Base-by-base conservation (phyloP, 345 rosid species). In the Populus euphratica region DNA sequence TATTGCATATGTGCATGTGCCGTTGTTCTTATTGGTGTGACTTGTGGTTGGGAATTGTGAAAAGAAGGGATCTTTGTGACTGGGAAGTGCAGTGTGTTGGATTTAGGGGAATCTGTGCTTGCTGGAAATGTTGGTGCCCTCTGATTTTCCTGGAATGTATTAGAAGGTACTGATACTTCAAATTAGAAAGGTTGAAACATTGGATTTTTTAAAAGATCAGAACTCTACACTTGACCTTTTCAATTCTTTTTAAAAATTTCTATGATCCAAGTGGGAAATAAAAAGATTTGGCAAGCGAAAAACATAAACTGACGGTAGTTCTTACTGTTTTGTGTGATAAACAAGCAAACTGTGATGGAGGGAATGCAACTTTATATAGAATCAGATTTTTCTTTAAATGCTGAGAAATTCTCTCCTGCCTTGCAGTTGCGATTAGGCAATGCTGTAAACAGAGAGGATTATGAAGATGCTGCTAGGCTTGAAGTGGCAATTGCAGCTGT, bases 401-500 rank as follows among this genome's bases (percentile, higher is more conserved):
- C 56, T 39, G 18, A 62, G 5, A 56, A 62, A 43, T 56, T 38
- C 8, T 72, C 41, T 74, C 12, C 68, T 25, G 20, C 31, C 49
- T 47, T 52, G 79, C 92, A 93, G 99, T 87, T 86, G 5, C 97
- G 88, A 69, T 84, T 95, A 75, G 82, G 79, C 74, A 80, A 79
- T 69, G 93, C 98, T 16, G 84, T 93, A 0, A 73, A 43, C 70
- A 85, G 80, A 68, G 94, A 93, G 86, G 98, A 95, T 77, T 93
- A 88, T 70, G 89, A 80, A 63, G 94, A 90, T 86, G 99, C 99
- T 76, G 91, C 93, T 62, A 89, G 87, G 83, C 81, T 95, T 8
- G 92, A 95, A 85, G 99, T 92, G 79, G 97, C 98, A 29, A 90
- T 95, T 85, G 97, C 99, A 68, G 98, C 98, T 71, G 89, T 93